Conservation (phyloP, 805 yeast genomes). For the Nakazawaea laoshanensis region DNA sequence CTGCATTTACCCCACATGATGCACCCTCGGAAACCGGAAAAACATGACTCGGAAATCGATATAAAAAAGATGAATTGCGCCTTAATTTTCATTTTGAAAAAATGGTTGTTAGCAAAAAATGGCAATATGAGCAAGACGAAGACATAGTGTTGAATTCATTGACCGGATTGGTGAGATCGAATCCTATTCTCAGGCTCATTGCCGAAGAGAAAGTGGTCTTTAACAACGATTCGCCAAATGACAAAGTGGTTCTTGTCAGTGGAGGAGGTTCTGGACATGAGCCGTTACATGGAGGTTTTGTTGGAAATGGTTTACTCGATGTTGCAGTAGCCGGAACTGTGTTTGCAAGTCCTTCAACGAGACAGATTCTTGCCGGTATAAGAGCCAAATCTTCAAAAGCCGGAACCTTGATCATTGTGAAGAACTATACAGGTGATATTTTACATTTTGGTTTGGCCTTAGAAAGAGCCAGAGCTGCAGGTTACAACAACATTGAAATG, state of each 20-base stretch:
- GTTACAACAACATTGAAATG: constrained; percentile 54
- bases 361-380: constrained; percentile 69
- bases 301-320: constrained; percentile 74
- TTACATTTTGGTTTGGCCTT: constrained; percentile 88
- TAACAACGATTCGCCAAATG: constrained; percentile 23
- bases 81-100: neutral
- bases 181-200: constrained; percentile 46
- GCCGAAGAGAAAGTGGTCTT: constrained; percentile 50
- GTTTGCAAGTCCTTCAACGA: constrained; percentile 95
- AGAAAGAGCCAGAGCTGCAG: constrained; percentile 77
- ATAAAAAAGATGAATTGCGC: neutral
- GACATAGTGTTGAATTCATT: constrained; percentile 41
- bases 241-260: constrained; percentile 65
- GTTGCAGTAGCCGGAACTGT: constrained; percentile 87
- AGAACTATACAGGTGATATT: constrained; percentile 93
- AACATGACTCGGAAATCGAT: neutral
- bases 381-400: constrained; percentile 43
- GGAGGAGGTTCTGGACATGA: constrained; percentile 91
- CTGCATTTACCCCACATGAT: too few species aligned
- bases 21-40: too few species aligned
- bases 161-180: constrained; percentile 42
- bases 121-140: constrained; percentile 31
- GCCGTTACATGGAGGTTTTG: constrained; percentile 88
- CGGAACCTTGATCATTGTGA: constrained; percentile 75
- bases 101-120: constrained; percentile 25